A percentile compares a stretch with the other conserved stretches of the same genome.
Evolutionary conservation across 2,329 filamentous ascomycete species (phyloP).

Genomic region (Mycosphaerella sp.): DNA sequence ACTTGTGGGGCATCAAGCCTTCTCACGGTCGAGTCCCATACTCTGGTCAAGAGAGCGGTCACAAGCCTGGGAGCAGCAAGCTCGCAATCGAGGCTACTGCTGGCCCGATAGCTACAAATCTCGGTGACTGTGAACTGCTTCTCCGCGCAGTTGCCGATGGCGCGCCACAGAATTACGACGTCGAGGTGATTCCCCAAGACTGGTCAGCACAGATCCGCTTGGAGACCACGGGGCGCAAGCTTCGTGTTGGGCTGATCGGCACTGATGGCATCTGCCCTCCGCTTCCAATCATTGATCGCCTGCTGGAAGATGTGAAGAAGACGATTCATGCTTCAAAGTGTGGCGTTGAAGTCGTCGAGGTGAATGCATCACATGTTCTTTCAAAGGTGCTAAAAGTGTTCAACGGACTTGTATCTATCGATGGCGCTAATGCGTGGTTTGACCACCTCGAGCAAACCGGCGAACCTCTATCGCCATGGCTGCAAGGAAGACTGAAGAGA

Average conservation of each 20-base stretch:
- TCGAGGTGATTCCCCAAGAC: conserved; percentile 37
- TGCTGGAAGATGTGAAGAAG: conserved; percentile 43
- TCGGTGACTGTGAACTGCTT: conserved; percentile 49
- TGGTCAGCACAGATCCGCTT: conserved; percentile 33
- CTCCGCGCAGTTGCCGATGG: conserved; percentile 50
- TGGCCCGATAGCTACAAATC: conserved; percentile 43
- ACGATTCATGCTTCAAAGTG: conserved; percentile 32
- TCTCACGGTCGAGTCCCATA: conserved; percentile 46
- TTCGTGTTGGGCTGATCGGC: conserved; percentile 46
- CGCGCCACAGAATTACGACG: conserved; percentile 47
- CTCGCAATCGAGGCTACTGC: conserved; percentile 40
- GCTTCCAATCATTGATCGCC: conserved; percentile 45
- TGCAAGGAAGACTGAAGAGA: conserved; percentile 47
- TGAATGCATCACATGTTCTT: conserved; percentile 49
- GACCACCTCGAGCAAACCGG: conserved; percentile 50
- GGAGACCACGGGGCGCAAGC: conserved; percentile 23
- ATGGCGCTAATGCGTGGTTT: conserved; percentile 52
- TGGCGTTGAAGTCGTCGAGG: conserved; percentile 52
- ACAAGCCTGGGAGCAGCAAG: conserved; percentile 44
- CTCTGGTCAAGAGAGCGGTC: conserved; percentile 47
- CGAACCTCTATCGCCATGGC: conserved; percentile 57
- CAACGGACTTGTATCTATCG: conserved; percentile 53
- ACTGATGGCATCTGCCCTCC: conserved; percentile 48
- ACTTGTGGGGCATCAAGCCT: conserved; percentile 45
- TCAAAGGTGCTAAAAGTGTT: conserved; percentile 52